These are phyloP conservation scores for Aspergillus carlsbadensis DNA, from an alignment of 495 filamentous ascomycete species.

Conservation along the genomic window DNA sequence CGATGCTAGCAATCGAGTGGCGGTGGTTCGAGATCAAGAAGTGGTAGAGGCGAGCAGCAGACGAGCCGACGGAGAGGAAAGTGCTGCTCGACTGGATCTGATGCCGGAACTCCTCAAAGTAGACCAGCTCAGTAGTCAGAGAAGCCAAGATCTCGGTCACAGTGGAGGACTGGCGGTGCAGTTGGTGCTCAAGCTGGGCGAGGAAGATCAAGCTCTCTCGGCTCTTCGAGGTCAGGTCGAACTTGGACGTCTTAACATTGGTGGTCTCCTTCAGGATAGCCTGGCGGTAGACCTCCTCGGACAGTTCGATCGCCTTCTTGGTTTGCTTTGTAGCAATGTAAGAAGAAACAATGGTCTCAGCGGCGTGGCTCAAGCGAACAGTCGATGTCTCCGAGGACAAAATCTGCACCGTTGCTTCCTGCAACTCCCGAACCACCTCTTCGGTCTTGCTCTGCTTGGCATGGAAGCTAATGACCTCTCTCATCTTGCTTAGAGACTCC, in stretches of 20 bases:
- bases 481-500: conserved; percentile 36
- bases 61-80: conserved; percentile 28
- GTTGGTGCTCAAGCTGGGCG: conserved; percentile 39
- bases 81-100: conserved; percentile 27
- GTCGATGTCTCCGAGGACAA: conserved; percentile 33
- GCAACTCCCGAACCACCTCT: conserved; percentile 29
- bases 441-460: conserved; percentile 31
- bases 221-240: conserved; percentile 34
- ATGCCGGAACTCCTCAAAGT: conserved; percentile 40
- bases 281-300: conserved; percentile 43
- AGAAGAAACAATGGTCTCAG: conserved; percentile 33
- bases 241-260: conserved; percentile 22
- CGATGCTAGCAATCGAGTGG: conserved; percentile 23
- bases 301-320: conserved; percentile 31
- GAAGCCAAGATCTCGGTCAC: conserved; percentile 38
- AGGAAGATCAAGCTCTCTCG: conserved; percentile 41
- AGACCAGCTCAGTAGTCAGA: conserved; percentile 38
- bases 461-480: conserved; percentile 37
- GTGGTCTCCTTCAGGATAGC: conserved; percentile 22
- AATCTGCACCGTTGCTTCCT: conserved; percentile 38
- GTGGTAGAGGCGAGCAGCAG: conserved; percentile 34
- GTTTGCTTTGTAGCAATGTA: conserved; percentile 34
- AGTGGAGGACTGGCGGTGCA: conserved; percentile 25
- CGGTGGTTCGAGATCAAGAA: conserved; percentile 33
- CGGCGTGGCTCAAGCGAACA: conserved; percentile 26